Base-by-base conservation (phyloP, 164 flowering plant species). In the Vitis cinerea region DNA sequence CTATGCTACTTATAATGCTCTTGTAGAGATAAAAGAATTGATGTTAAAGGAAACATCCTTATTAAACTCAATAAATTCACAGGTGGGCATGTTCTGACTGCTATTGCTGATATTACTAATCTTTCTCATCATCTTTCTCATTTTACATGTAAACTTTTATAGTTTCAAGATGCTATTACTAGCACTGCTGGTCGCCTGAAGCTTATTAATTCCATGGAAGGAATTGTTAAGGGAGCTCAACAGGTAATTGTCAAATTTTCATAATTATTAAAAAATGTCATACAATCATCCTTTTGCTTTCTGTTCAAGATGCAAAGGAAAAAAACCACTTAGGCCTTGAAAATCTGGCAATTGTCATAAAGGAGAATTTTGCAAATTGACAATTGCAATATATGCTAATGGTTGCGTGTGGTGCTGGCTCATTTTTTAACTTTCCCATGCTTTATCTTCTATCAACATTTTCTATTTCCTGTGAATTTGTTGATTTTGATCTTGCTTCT, bases 1-100 rank as follows among this genome's bases (percentile, higher is more conserved):
- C 58, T 94, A 89, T 85, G 97, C 83, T n/a, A 92, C 97, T 31
- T 94, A 87, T 69, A 92, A 94, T 83, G 87, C 97, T 58, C 94
- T 94, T 68, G 59, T 90, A 80, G 98, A 90, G 85, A 88, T 84
- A 63, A 94, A 94, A 75, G 97, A 92, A 51, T 65, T 90, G 81
- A 85, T 89, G 91, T 76, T 85, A 15, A 94, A 94, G 80, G 98
- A 94, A 75, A 87, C 79, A 57, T 90, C 97, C 50, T 86, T 94
- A 63, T 71, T 94, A 69, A 90, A 87, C 72, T 94, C 98, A 57
- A 80, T 92, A 70, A 84, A 76, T 71, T 86, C 90, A 71, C 98
- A 94, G 96, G 98, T 94, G 62, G 54, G 78, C 57, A 47, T 30
- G 4, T 57, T 11, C 16, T 14, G 50, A 69, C 23, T 50, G 8